Evolutionary conservation across 2,329 filamentous ascomycete species (phyloP).

Genomic region (Cladosporium sp.): DNA sequence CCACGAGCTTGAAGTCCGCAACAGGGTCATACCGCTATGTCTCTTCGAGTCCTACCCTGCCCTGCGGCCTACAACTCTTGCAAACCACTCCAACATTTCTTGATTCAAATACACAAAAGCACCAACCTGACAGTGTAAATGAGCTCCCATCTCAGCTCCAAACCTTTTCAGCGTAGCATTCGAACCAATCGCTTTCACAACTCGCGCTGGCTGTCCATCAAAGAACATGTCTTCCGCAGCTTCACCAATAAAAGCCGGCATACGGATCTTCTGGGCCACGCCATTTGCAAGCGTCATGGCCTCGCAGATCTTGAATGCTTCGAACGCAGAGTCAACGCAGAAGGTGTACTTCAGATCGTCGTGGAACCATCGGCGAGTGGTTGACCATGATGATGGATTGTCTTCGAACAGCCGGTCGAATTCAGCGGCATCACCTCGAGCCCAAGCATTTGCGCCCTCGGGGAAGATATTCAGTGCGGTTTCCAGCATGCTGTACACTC

Average conservation of each 20-base stretch:
- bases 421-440: not conserved
- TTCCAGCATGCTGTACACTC: constrained; percentile 21
- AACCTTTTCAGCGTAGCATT: constrained; percentile 25
- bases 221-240: constrained; percentile 33
- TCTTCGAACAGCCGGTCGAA: constrained; percentile 18
- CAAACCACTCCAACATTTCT: constrained; percentile 15
- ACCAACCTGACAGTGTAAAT: constrained; percentile 20
- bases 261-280: constrained; percentile 25
- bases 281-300: constrained; percentile 18
- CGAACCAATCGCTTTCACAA: constrained; percentile 26
- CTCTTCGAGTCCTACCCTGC: too few relatives aligned
- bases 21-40: too few relatives aligned
- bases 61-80: not conserved
- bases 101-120: constrained; percentile 13
- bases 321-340: constrained; percentile 4
- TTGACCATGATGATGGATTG: not conserved
- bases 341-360: constrained; percentile 26
- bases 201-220: constrained; percentile 28
- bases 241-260: constrained; percentile 33
- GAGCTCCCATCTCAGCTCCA: constrained; percentile 2
- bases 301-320: constrained; percentile 19
- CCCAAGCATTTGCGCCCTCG: constrained; percentile 9
- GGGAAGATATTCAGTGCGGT: constrained; percentile 3
- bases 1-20: too few relatives aligned
- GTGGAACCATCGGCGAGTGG: constrained; percentile 18